These are phyloP conservation scores for Phialophora verrucosa DNA, from an alignment of 2,329 filamentous ascomycete genomes.

Conservation along the genomic window DNA sequence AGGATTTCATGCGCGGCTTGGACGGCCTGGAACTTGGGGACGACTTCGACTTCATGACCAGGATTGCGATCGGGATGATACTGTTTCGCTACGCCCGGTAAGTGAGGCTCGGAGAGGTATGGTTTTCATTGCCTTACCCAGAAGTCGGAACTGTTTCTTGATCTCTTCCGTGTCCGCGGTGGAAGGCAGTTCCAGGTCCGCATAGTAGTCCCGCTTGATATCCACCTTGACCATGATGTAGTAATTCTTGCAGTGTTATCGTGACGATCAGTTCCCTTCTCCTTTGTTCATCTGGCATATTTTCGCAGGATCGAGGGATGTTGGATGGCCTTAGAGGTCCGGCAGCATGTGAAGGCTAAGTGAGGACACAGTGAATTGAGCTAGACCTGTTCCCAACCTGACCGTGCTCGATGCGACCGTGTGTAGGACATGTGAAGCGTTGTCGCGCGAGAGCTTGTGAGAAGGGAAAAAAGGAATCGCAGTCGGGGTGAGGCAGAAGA, in stretches of 20 bases:
- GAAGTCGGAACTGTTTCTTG: conserved; percentile 83
- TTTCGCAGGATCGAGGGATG: conserved; percentile 14
- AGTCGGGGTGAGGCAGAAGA: conserved; percentile 20
- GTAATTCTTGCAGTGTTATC: conserved; percentile 20
- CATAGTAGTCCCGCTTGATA: conserved; percentile 78
- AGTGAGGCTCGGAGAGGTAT: conserved; percentile 28
- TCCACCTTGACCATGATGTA: conserved; percentile 69
- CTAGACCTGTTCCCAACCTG: conserved; percentile 13
- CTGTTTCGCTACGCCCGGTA: conserved; percentile 66
- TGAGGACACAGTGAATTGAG: conserved; percentile 3
- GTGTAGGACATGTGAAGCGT: conserved; percentile 9
- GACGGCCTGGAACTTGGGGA: conserved; percentile 82
- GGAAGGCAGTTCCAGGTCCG: conserved; percentile 74
- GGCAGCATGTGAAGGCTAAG: conserved; percentile 14
- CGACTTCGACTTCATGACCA: conserved; percentile 78
- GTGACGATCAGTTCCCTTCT: conserved; percentile 31
- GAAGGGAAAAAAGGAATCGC: neutral
- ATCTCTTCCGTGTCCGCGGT: conserved; percentile 75
- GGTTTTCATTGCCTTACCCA: conserved; percentile 61
- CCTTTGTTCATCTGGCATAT: conserved; percentile 33
- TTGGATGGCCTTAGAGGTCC: neutral
- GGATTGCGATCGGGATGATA: conserved; percentile 91
- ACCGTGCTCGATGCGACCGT: conserved; percentile 9
- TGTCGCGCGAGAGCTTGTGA: conserved; percentile 12
- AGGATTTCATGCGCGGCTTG: conserved; percentile 84